Evolutionary conservation across 1,139 yeast genomes (phyloP), one percentile per base, ranked within the genome.

Genomic region (Pichia sp.): DNA sequence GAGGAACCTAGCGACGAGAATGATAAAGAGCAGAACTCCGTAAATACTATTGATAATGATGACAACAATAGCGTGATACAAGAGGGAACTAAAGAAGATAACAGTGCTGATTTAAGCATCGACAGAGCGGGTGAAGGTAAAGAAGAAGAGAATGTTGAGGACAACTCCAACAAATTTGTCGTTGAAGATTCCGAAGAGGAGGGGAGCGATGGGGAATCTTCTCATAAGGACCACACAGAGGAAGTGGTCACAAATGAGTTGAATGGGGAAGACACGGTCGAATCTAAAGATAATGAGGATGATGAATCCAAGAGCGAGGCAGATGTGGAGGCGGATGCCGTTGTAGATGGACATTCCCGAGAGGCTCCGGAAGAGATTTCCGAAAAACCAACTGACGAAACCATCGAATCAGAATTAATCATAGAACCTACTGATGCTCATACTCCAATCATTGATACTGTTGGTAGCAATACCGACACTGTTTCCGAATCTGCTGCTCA

Each of bases 171-270:
- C n/a, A n/a, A n/a, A n/a, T n/a, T n/a, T n/a, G n/a, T n/a, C n/a
- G n/a, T n/a, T 6, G 29, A 14, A 12, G 28, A 25, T 18, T 14
- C 23, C 10, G 27, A 22, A 9, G 26, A 3, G 3, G 24, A 20
- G 12, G 10, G 27, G 9, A 29, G 27, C 13, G 19, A n/a, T 9
- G 15, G 19, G 14, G 28, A 29, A 13, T 35, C 32, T 24, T 29
- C 32, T 14, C 22, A 27, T 27, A 28, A 15, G 3, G 37, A 39
- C 21, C 17, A 33, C 5, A 30, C 32, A 6, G 32, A 31, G 5
- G 36, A 37, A 22, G 16, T n/a, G 4, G 32, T 23, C 3, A 8
- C 22, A 21, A 21, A 9, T 21, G 22, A 21, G 10, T 8, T 21
- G 22, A 21, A 21, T 9, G 22, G 22, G 11, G 11, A 21, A 9